Conservation (phyloP, 768 basidiomycete genomes). For the Lactarius quietus region DNA sequence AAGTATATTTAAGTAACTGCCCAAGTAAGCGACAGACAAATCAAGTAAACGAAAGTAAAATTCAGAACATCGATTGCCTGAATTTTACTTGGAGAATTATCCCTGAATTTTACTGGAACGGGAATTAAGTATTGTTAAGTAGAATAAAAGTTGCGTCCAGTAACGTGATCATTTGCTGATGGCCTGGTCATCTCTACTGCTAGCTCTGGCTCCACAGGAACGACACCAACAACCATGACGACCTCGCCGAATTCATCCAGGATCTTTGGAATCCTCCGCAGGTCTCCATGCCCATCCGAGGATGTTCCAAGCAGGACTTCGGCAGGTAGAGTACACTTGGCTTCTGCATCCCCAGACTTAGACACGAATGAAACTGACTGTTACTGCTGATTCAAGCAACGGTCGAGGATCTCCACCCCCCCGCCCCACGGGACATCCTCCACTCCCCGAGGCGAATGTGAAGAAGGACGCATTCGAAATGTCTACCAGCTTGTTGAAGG, state of each 20-base stretch:
- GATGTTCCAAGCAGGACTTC: background rate
- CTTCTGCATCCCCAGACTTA: background rate
- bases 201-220: too few species aligned
- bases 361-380: background rate
- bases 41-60: too few species aligned
- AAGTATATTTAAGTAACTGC: too few species aligned
- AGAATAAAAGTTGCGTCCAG: too few species aligned
- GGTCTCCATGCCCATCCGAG: background rate
- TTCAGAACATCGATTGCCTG: too few species aligned
- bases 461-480: conserved; percentile 5
- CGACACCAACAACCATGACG: background rate
- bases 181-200: too few species aligned
- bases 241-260: conserved; percentile 6
- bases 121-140: too few species aligned
- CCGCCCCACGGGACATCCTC: background rate
- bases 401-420: background rate
- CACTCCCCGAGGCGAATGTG: background rate
- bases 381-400: background rate
- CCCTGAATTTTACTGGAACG: too few species aligned
- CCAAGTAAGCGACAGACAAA: too few species aligned
- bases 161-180: too few species aligned
- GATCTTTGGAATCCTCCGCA: conserved; percentile 1
- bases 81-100: too few species aligned
- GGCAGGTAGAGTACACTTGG: background rate
- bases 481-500: conserved; percentile 11